These are phyloP conservation scores for Maudiozyma bulderi DNA, from an alignment of 805 yeast species.

Conservation along the genomic window DNA sequence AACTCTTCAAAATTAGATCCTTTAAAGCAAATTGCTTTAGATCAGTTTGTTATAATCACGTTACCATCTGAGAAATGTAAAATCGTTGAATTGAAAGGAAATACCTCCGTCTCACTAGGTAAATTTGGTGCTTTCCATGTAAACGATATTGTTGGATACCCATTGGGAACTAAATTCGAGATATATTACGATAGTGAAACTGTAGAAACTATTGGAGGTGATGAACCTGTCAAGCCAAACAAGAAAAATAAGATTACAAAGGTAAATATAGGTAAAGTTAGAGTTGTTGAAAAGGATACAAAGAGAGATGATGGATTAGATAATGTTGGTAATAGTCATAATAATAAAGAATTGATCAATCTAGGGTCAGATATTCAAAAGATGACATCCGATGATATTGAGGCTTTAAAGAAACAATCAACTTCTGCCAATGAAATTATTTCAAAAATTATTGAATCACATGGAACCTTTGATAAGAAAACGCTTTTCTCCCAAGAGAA, in stretches of 20 bases:
- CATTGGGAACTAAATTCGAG: slow-evolving; percentile 86
- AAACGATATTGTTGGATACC: slow-evolving; percentile 65
- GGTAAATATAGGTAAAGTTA: slow-evolving; percentile 16
- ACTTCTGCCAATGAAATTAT: slow-evolving; percentile 70
- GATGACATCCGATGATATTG: slow-evolving; percentile 72
- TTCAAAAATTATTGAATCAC: slow-evolving; percentile 71
- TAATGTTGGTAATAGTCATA: slow-evolving; percentile 39
- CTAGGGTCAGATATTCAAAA: slow-evolving; percentile 65
- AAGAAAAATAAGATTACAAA: slow-evolving; percentile 15
- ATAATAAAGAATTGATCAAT: slow-evolving; percentile 56
- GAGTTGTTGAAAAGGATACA: slow-evolving; percentile 11
- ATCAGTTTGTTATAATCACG: slow-evolving; percentile 46
- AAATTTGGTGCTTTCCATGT: slow-evolving; percentile 84
- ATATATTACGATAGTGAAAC: slow-evolving; percentile 38
- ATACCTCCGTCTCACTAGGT: slow-evolving; percentile 63
- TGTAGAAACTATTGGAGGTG: not conserved
- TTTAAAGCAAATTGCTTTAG: slow-evolving; percentile 18
- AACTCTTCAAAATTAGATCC: slow-evolving; percentile 16
- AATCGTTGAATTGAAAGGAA: slow-evolving; percentile 55
- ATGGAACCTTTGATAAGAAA: slow-evolving; percentile 78
- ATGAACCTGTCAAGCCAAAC: slow-evolving; percentile 7
- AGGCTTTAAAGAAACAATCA: slow-evolving; percentile 64
- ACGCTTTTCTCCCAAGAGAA: slow-evolving; percentile 87
- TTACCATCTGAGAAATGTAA: slow-evolving; percentile 77
- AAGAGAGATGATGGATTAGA: slow-evolving; percentile 18